phyloP scores from a whole-genome alignment of 768 basidiomycete species.

The Pisolithus albus region DNA sequence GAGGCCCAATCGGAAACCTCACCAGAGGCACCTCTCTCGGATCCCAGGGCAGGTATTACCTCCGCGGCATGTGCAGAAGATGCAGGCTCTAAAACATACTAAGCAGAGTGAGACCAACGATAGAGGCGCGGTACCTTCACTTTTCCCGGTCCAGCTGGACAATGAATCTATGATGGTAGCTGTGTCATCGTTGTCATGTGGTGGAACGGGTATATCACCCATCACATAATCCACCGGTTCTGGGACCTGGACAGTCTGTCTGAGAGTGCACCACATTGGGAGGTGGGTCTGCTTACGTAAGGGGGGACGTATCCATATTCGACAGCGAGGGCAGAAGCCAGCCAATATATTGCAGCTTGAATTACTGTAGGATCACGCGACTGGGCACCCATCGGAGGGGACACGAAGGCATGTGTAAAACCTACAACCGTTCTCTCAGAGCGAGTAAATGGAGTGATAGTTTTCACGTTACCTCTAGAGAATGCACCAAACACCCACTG shows the following conservation, averaged over 20 bases:
- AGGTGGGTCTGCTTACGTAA: slow-evolving; percentile 1
- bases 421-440: slow-evolving; percentile 27
- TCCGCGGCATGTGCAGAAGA: slow-evolving; percentile 16
- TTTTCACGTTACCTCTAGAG: slow-evolving; percentile 37
- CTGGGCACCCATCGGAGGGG: slow-evolving; percentile 37
- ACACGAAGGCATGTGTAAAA: slow-evolving; percentile 48
- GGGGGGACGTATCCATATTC: slow-evolving; percentile 25
- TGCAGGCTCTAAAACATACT: slow-evolving; percentile 14
- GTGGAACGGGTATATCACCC: slow-evolving; percentile 21
- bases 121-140: slow-evolving; percentile 17
- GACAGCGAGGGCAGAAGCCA: slow-evolving; percentile 41
- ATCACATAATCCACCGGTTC: slow-evolving; percentile 27
- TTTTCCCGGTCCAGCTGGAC: slow-evolving; percentile 27
- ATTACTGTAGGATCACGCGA: slow-evolving; percentile 42
- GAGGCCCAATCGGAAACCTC: slow-evolving; percentile 5
- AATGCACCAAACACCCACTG: slow-evolving; percentile 59
- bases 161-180: slow-evolving; percentile 20
- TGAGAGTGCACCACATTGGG: background rate
- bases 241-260: slow-evolving; percentile 16
- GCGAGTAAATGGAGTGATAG: background rate
- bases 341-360: slow-evolving; percentile 50
- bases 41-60: slow-evolving; percentile 9
- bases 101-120: background rate
- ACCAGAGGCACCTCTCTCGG: slow-evolving; percentile 14
- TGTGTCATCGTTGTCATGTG: slow-evolving; percentile 10